Evolutionary conservation across 164 flowering plant genomes (phyloP), one percentile per base, ranked within the genome.

Genomic region (Tetracentron sinense): DNA sequence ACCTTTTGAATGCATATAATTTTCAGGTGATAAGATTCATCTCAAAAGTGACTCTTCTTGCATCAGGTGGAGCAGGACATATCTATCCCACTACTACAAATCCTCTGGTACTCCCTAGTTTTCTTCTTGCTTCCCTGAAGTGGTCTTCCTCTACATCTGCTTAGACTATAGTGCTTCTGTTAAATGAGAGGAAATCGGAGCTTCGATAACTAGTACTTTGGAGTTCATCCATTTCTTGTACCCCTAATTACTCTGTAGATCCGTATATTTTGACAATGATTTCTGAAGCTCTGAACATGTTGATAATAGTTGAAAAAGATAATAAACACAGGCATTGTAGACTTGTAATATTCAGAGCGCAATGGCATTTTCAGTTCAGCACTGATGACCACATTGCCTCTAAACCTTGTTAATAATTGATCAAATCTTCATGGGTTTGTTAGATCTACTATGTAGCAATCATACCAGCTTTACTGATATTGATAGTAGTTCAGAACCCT

Each of bases 11-110:
- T 35, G 63, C 12, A 27, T 57, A n/a, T 2, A 38, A 27, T 23
- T 68, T 68, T 21, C 69, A 90, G 98, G 95, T 94, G 52, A 75
- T 84, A 10, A 85, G 97, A 30, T 91, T 91, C 65, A 74, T 94
- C 66, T 86, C 99, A 46, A 91, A 86, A 78, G 97, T 88, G 67
- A 91, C 89, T 58, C 78, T 94, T 58, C 93, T 94, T 60, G 97
- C 97, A 46, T 94, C 99, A 2, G 97, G 99, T 62, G 99, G 99
- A 52, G 97, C 93, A 26, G 99, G 97, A 50, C 99, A 94, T 76
- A 83, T 94, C 50, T 94, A 94, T 75, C 99, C 99, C 8, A 75
- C 85, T 42, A 94, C 99, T 42, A 94, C 99, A 58, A 94, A 94
- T 78, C 99, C 99, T 63, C 87, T 64, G 85, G 97, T 91, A 86